phyloP scores from a whole-genome alignment of 345 rosid genomes.

The Triadica sebifera region DNA sequence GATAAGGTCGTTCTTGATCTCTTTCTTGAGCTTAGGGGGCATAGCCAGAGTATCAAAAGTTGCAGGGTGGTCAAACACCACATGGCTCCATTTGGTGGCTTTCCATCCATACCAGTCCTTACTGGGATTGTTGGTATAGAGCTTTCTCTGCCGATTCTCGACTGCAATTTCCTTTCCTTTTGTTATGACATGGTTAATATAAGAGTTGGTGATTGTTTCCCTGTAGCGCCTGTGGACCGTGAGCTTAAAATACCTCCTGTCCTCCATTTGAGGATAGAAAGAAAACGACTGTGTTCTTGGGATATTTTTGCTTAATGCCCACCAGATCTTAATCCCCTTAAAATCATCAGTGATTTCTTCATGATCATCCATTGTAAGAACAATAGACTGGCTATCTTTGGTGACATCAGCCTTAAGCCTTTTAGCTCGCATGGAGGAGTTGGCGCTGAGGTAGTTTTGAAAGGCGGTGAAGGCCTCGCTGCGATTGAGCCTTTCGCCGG shows the following conservation, averaged over 20 bases:
- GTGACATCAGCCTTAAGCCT: slow-evolving; percentile 6
- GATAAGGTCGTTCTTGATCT: neutral
- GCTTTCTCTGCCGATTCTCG: neutral
- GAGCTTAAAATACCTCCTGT: slow-evolving; percentile 9
- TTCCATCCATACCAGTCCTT: neutral
- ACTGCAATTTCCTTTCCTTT: neutral
- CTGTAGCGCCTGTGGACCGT: neutral
- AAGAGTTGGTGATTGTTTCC: neutral
- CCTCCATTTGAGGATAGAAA: neutral
- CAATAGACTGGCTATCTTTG: neutral
- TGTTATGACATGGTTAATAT: neutral
- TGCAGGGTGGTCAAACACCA: slow-evolving; percentile 9
- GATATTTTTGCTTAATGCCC: neutral
- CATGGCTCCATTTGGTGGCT: slow-evolving; percentile 1
- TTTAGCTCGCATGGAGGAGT: neutral
- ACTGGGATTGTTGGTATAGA: neutral
- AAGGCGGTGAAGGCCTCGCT: slow-evolving; percentile 3
- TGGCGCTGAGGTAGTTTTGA: slow-evolving; percentile 11
- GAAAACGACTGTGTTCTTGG: neutral
- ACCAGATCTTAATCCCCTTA: slow-evolving; percentile 12
- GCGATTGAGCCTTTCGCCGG: neutral
- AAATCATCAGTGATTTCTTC: slow-evolving; percentile 13
- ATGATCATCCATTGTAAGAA: slow-evolving; percentile 14
- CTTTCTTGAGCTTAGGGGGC: neutral
- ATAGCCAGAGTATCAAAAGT: slow-evolving; percentile 7